phyloP scores from a whole-genome alignment of 306 rosid genomes.

The Leucaena leucocephala region DNA sequence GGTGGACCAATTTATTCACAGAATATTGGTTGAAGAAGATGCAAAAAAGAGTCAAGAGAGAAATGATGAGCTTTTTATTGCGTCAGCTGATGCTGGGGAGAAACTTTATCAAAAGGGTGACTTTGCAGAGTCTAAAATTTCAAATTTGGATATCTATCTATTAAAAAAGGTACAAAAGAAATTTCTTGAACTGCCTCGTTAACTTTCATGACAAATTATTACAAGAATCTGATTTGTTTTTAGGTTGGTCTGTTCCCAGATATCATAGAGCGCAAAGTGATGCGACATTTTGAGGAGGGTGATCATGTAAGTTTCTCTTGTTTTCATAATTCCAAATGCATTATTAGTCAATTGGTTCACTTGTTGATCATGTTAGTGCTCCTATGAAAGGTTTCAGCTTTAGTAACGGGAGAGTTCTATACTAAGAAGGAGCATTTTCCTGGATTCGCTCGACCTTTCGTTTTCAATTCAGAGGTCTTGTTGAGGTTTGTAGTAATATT shows the following conservation, averaged over 20 bases:
- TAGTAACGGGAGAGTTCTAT: constrained; percentile 91
- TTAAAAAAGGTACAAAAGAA: constrained; percentile 61
- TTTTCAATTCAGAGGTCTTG: constrained; percentile 88
- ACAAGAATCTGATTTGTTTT: constrained; percentile 41
- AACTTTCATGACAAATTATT: constrained; percentile 9
- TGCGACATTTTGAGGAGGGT: constrained; percentile 84
- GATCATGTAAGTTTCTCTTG: constrained; percentile 63
- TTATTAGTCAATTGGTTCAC: constrained; percentile 16
- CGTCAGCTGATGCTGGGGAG: constrained; percentile 76
- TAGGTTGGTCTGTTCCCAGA: constrained; percentile 99
- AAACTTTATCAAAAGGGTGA: constrained; percentile 83
- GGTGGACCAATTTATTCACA: constrained; percentile 92
- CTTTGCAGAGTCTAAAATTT: constrained; percentile 66
- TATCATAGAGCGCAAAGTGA: constrained; percentile 85
- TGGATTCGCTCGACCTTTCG: constrained; percentile 89
- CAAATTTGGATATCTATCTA: constrained; percentile 70
- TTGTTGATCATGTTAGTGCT: constrained; percentile 30
- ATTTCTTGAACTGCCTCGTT: constrained; percentile 26
- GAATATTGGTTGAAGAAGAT: constrained; percentile 90
- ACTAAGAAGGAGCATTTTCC: constrained; percentile 92
- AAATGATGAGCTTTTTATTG: constrained; percentile 60
- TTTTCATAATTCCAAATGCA: constrained; percentile 29
- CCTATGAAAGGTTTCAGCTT: constrained; percentile 79
- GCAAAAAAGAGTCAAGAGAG: constrained; percentile 52
- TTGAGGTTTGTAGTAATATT: constrained; percentile 64